Conservation (phyloP, 2,329 filamentous ascomycete species). For the Colletotrichum sp. region DNA sequence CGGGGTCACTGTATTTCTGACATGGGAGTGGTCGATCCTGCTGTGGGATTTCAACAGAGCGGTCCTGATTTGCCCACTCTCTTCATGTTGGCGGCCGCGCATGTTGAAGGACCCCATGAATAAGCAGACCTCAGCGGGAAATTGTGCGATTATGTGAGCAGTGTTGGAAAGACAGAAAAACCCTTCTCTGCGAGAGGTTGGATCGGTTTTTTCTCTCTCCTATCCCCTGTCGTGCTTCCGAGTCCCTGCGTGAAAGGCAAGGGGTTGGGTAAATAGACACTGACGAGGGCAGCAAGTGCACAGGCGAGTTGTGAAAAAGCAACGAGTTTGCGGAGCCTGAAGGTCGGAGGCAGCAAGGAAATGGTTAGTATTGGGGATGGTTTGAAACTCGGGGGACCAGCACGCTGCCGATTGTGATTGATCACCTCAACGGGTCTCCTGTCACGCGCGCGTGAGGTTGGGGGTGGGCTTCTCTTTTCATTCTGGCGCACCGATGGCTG, state of each 20-base stretch:
- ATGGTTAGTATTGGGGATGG: neutral
- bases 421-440: neutral
- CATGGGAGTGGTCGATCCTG: neutral
- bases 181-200: neutral
- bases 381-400: constrained; percentile 5
- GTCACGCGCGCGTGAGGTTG: constrained; percentile 15
- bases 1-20: neutral
- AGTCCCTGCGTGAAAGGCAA: constrained; percentile 5
- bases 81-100: neutral
- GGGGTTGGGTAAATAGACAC: neutral
- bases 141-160: neutral
- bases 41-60: neutral
- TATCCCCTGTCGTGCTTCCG: neutral
- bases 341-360: neutral
- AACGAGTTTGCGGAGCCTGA: constrained; percentile 10
- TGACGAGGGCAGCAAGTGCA: neutral
- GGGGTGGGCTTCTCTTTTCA: neutral
- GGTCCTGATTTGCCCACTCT: neutral
- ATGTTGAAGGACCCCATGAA: neutral
- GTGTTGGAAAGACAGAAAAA: neutral
- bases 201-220: neutral
- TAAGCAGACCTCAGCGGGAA: neutral
- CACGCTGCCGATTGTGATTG: constrained; percentile 12
- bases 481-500: neutral
- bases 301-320: constrained; percentile 4